Conservation (phyloP, 2,329 filamentous ascomycete genomes). For the Ciborinia camelliae region DNA sequence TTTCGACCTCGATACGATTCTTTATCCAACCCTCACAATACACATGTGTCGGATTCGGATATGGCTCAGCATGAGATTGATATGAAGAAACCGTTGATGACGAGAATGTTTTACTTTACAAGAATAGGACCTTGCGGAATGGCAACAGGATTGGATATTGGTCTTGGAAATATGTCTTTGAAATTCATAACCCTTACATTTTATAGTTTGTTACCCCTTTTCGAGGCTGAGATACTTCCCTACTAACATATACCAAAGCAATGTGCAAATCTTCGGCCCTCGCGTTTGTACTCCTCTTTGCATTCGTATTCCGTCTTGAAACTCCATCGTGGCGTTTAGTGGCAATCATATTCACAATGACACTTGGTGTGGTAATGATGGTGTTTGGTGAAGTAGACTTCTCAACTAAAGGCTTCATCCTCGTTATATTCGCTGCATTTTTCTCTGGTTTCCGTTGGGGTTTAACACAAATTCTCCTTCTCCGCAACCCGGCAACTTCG, state of each 20-base stretch:
- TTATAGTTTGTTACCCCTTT: constrained; percentile 62
- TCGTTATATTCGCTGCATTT: constrained; percentile 90
- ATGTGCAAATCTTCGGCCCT: constrained; percentile 99
- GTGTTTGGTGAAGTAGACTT: constrained; percentile 93
- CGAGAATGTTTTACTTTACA: constrained; percentile 85
- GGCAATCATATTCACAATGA: constrained; percentile 88
- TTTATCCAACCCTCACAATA: constrained; percentile 36
- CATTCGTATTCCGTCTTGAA: constrained; percentile 90
- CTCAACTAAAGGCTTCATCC: constrained; percentile 77
- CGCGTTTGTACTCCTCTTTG: constrained; percentile 91
- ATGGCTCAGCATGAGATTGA: constrained; percentile 34
- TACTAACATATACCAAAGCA: constrained; percentile 45
- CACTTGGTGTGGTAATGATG: constrained; percentile 93
- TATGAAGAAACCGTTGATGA: constrained; percentile 61
- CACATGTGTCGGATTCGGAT: constrained; percentile 33
- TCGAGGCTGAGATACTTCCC: background rate
- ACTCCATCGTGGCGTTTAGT: constrained; percentile 81
- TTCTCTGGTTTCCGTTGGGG: constrained; percentile 97
- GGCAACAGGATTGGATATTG: constrained; percentile 93
- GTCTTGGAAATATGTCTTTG: constrained; percentile 89
- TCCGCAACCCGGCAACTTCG: constrained; percentile 89
- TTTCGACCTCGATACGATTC: constrained; percentile 62
- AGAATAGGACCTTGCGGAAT: constrained; percentile 88
- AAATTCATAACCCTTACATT: constrained; percentile 97
- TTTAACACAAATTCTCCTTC: constrained; percentile 93